These are phyloP conservation scores for Centaurea solstitialis DNA, from an alignment of 129 eudicot species.

Conservation along the genomic window DNA sequence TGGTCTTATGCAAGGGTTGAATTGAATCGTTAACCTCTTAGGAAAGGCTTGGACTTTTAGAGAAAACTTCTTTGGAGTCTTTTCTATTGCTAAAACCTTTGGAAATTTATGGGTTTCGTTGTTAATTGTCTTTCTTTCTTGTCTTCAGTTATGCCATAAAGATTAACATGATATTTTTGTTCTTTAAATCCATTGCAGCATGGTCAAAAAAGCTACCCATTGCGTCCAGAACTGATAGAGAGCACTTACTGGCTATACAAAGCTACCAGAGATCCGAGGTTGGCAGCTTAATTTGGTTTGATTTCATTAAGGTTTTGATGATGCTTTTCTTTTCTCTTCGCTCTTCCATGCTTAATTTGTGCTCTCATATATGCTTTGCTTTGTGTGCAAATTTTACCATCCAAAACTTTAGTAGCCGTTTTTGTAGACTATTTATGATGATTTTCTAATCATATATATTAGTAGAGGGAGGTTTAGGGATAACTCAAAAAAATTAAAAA, in stretches of 20 bases:
- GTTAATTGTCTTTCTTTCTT: not conserved
- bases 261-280: constrained; percentile 98
- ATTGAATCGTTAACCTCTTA: not conserved
- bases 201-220: constrained; percentile 96
- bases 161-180: not conserved
- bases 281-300: constrained; percentile 15
- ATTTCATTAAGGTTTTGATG: not conserved
- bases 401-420: not conserved
- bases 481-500: too few relatives aligned
- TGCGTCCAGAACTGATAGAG: constrained; percentile 94
- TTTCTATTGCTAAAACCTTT: not conserved
- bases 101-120: not conserved
- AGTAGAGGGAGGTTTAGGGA: not conserved
- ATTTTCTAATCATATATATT: too few relatives aligned
- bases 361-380: not conserved
- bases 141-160: not conserved
- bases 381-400: not conserved
- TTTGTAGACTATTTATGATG: not conserved
- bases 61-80: not conserved
- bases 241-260: constrained; percentile 99
- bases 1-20: not conserved
- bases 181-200: constrained; percentile 46
- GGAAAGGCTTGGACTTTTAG: not conserved
- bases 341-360: too few relatives aligned
- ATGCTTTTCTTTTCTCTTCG: not conserved